Base-by-base conservation (phyloP, 2,329 filamentous ascomycete species). In the Aaosphaeria arxii region DNA sequence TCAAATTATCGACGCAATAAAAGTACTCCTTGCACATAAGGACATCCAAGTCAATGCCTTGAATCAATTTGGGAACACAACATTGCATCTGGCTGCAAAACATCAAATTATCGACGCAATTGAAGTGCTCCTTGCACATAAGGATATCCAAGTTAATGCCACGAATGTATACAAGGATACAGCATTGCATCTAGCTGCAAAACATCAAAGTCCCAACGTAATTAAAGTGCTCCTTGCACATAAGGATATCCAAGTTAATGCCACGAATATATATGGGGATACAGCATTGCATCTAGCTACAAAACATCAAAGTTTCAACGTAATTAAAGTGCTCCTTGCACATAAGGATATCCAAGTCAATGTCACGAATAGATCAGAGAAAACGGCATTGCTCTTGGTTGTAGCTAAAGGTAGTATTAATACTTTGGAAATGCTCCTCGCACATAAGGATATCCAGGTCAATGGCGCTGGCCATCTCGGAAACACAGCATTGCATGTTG, bases 221-320 rank as follows among this genome's bases (percentile, higher is more conserved):
- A 9, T 41, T 2, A 9, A 24, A 28, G 7, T 41, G 4, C 17
- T 41, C 7, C 17, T 41, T 2, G 11, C 11, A 24, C 17, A 41
- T 9, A 3, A 41, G 11, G 17, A 28, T 13, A 40, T 30, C 24
- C 6, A 40, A 28, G 35, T 40, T 5, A 45, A 45, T 35, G 5
- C 7, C 7, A 6, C 9, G 6, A 36, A 35, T 30, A 33, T 7
- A 6, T 11, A n/a, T 6, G 30, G n/a, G n/a, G n/a, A n/a, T n/a
- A n/a, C 43, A 28, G 38, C 47, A 13, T 32, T 54, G 11, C 28
- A 40, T 35, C 9, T 43, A 5, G 51, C 48, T n/a, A 42, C 40
- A 11, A 3, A 5, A n/a, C 5, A 29, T 36, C 31, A 38, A 5
- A 7, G 41, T 11, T 5, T 44, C 17, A 4, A 24, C 9, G 39